Evolutionary conservation across 139 green algal species (phyloP), one percentile per base, ranked within the genome.

Genomic region (Astrephomene gubernaculifera): DNA sequence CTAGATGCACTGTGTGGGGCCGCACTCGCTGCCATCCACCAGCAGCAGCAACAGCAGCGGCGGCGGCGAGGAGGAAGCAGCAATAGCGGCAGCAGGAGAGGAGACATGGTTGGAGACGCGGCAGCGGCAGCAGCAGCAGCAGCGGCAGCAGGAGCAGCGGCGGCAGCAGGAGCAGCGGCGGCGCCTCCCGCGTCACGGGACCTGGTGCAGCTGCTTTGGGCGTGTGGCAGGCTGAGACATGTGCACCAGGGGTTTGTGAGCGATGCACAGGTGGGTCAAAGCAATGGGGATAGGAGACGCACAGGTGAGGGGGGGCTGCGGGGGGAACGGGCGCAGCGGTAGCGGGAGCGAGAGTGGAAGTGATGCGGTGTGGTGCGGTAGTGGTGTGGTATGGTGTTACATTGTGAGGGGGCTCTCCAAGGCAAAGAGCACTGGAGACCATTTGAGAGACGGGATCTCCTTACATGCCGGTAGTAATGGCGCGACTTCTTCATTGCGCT

Each of bases 131-230:
- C 73, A 81, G 52, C 17, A 81, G 73, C 73, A 81, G 33, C 33
- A 70, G 21, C 53, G 53, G 35, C 19, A 43, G 63, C 63, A 71
- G 63, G 7, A 71, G 33, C 33, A 71, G 63, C 25, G 61, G 61
- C 61, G 19, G 61, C 61, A 24, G 8, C 12, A 4, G 21, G 27
- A 41, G 31, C 76, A 31, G 27, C 39, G 41, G n/a, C 60, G 39
- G 54, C 60, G n/a, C 21, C 76, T 33, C 52, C 19, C 25, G 4
- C 25, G 4, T 14, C 31, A 2, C 44, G 65, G 24, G 41, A 54
- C 10, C 44, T 81, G 31, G 4, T 82, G 44, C 44, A 75, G 39
- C n/a, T 82, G 82, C 39, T 82, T 57, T 82, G 70, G 70, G 82
- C 33, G 44, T 80, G 61, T 35, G 82, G 36, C 4, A 22, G 71